Evolutionary conservation across 192 early-diverging fungal genomes (phyloP).

Genomic region (Entophlyctis luteolus): DNA sequence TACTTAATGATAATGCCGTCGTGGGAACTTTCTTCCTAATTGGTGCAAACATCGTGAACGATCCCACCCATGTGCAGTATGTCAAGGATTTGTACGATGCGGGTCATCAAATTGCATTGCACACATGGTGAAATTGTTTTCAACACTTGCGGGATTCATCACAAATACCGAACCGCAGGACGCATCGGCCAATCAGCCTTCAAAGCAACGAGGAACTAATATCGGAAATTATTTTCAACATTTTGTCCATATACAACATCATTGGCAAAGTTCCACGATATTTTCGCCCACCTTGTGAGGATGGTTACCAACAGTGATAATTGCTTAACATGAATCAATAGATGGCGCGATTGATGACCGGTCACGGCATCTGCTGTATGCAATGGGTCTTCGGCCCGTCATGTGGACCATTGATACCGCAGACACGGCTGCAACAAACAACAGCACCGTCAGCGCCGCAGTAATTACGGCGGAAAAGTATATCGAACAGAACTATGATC

Average conservation of each 20-base stretch:
- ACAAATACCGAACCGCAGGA: not conserved
- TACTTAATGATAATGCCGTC: slow-evolving; percentile 8
- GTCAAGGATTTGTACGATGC: slow-evolving; percentile 46
- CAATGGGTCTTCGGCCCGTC: slow-evolving; percentile 48
- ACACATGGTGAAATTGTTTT: not conserved
- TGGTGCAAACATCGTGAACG: slow-evolving; percentile 42
- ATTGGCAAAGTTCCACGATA: slow-evolving; percentile 46
- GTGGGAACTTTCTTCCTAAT: slow-evolving; percentile 56
- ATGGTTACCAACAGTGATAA: not conserved
- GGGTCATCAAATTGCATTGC: slow-evolving; percentile 49
- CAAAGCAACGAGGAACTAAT: slow-evolving; percentile 15
- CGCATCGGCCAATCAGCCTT: slow-evolving; percentile 9
- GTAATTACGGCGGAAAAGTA: not conserved
- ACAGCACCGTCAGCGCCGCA: not conserved
- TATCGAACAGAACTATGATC: slow-evolving; percentile 10
- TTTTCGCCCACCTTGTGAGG: slow-evolving; percentile 64
- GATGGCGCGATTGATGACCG: slow-evolving; percentile 49
- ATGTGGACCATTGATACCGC: slow-evolving; percentile 44
- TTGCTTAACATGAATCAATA: not conserved
- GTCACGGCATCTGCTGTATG: slow-evolving; percentile 50
- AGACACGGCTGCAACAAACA: slow-evolving; percentile 18
- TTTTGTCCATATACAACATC: slow-evolving; percentile 21
- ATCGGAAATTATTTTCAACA: slow-evolving; percentile 23
- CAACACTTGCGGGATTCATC: not conserved
- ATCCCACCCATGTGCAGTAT: slow-evolving; percentile 33